Percentiles rank a stretch among this genome's conserved stretches.
Evolutionary conservation across 2,329 filamentous ascomycete species (phyloP).

Genomic region (Thielaviopsis musarum): DNA sequence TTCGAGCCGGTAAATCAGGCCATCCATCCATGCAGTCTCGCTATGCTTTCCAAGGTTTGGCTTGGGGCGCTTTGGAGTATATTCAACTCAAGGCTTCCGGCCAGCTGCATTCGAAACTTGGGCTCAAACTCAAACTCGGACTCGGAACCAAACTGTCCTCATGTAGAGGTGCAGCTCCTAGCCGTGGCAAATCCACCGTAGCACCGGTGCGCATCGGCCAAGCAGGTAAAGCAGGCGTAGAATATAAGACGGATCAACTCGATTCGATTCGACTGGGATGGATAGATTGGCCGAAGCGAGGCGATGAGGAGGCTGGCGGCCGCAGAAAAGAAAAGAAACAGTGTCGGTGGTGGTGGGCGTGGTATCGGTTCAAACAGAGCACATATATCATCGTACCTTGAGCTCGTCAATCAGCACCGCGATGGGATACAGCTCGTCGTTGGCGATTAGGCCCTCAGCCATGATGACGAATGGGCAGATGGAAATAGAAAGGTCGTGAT

Average conservation of each 20-base stretch:
- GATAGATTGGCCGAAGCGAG: background rate
- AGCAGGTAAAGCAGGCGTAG: background rate
- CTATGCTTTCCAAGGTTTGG: too few species aligned
- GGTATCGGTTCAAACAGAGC: slow-evolving; percentile 1
- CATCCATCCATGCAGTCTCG: background rate
- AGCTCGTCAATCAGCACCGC: slow-evolving; percentile 98
- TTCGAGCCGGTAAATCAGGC: background rate
- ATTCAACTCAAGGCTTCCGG: background rate
- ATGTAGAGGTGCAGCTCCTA: background rate
- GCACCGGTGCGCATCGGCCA: background rate
- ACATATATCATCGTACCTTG: slow-evolving; percentile 48
- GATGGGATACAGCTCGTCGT: slow-evolving; percentile 98
- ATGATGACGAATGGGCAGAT: slow-evolving; percentile 36
- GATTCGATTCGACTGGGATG: background rate
- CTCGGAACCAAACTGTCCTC: too few species aligned
- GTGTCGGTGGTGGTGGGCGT: background rate
- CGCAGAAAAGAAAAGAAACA: background rate
- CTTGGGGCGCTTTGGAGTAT: background rate
- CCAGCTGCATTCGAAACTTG: background rate
- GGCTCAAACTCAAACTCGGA: too few species aligned
- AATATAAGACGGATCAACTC: background rate
- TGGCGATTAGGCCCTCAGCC: slow-evolving; percentile 77
- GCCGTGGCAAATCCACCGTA: background rate
- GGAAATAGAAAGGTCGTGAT: background rate
- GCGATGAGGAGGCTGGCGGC: background rate